These are phyloP conservation scores for Aspergillus cristatus DNA, from an alignment of 495 filamentous ascomycete genomes.

Conservation along the genomic window DNA sequence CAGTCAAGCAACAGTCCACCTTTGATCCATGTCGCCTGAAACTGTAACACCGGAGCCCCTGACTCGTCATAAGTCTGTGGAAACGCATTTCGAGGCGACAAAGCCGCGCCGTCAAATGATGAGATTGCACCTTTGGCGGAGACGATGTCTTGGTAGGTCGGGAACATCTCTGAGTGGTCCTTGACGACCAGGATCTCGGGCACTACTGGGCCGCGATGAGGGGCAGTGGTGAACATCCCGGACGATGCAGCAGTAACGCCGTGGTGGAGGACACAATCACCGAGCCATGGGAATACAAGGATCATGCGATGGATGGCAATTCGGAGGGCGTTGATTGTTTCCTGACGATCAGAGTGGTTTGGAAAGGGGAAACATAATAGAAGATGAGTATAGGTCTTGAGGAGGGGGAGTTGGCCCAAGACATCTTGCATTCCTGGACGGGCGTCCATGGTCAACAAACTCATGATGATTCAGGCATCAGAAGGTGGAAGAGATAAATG, in stretches of 20 bases:
- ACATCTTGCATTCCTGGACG: constrained; percentile 17
- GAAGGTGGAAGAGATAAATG: no score
- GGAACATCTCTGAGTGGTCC: constrained; percentile 12
- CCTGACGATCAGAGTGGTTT: constrained; percentile 4
- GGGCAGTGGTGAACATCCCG: constrained; percentile 17
- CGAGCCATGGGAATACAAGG: constrained; percentile 23
- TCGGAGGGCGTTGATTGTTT: constrained; percentile 13
- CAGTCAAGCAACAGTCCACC: constrained; percentile 23
- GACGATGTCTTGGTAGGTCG: constrained; percentile 16
- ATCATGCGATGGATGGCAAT: constrained; percentile 17
- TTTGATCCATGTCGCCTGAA: constrained; percentile 27
- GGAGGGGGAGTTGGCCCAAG: constrained; percentile 29
- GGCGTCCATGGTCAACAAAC: no score
- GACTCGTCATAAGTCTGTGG: constrained; percentile 20
- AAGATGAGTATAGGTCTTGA: constrained; percentile 32
- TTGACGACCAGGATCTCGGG: constrained; percentile 14
- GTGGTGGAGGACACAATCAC: constrained; percentile 18
- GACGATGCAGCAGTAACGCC: constrained; percentile 12
- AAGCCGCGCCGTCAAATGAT: constrained; percentile 18
- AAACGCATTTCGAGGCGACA: constrained; percentile 18
- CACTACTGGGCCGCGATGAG: constrained; percentile 1
- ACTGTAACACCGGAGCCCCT: constrained; percentile 20
- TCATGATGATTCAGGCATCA: no score
- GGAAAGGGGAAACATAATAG: constrained; percentile 18
- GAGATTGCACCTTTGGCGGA: constrained; percentile 13